phyloP scores from a whole-genome alignment of 305 asterid genomes.

The Monarda citriodora region DNA sequence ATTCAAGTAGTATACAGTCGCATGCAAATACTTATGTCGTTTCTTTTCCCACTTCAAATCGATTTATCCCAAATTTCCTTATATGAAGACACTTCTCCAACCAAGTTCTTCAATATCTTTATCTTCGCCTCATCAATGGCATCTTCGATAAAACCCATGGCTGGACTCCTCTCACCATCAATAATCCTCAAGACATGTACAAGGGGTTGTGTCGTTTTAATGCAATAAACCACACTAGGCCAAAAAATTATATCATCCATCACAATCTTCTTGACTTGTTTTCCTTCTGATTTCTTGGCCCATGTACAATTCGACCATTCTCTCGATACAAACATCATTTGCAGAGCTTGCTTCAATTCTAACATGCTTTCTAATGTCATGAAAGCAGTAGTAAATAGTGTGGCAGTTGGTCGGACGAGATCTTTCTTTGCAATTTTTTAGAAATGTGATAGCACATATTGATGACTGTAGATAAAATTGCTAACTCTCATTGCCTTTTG shows the following conservation, averaged over 20 bases:
- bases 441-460: background rate
- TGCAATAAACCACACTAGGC: background rate
- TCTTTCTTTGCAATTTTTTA: background rate
- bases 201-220: background rate
- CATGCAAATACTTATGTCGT: background rate
- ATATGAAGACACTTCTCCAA: background rate
- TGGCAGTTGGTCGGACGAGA: background rate
- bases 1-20: background rate
- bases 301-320: background rate
- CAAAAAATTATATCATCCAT: background rate
- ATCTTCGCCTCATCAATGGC: background rate
- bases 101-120: background rate
- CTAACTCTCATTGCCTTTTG: background rate
- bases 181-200: background rate
- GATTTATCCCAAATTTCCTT: background rate
- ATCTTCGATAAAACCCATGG: background rate
- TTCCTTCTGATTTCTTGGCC: background rate
- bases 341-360: background rate
- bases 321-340: background rate
- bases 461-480: background rate
- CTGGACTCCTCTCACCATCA: background rate
- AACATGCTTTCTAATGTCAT: background rate
- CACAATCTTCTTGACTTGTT: background rate
- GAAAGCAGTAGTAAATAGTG: background rate
- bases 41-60: background rate